A percentile compares a stretch with the other conserved stretches of the same genome.
phyloP scores from a whole-genome alignment of 768 basidiomycete genomes.

The Cystobasidiopsis lactophilus region DNA sequence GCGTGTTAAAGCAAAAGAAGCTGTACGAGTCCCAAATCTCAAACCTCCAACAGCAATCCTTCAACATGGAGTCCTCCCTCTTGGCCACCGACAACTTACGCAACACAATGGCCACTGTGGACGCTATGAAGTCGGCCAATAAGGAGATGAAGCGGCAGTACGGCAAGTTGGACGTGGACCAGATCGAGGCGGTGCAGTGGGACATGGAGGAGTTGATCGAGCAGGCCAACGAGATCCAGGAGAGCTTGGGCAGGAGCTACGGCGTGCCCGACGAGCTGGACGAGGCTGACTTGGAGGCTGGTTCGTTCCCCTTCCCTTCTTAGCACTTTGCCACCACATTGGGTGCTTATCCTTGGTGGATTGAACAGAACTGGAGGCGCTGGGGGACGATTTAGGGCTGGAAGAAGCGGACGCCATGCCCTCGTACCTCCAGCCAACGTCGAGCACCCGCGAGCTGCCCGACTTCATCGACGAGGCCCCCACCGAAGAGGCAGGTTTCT shows the following conservation, averaged over 20 bases:
- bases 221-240: constrained; percentile 94
- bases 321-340: too few relatives aligned
- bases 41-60: constrained; percentile 80
- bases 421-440: constrained; percentile 41
- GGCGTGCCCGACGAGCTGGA: constrained; percentile 93
- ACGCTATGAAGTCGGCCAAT: constrained; percentile 87
- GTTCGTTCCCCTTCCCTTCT: constrained; percentile 35
- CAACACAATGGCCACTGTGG: constrained; percentile 96
- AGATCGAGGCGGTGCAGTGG: constrained; percentile 91
- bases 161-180: constrained; percentile 88
- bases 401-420: constrained; percentile 63
- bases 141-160: constrained; percentile 94
- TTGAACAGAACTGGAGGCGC: constrained; percentile 87
- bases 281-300: constrained; percentile 90
- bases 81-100: constrained; percentile 92
- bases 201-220: constrained; percentile 97
- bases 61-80: constrained; percentile 93
- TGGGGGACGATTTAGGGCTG: constrained; percentile 44
- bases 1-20: constrained; percentile 80
- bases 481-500: too few relatives aligned
- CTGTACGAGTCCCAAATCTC: constrained; percentile 85
- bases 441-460: constrained; percentile 16
- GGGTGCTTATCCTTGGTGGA: not conserved
- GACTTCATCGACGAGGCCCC: constrained; percentile 27
- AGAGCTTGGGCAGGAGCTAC: constrained; percentile 76